Percentiles rank a stretch among this genome's conserved stretches.
Evolutionary conservation across 139 green algal genomes (phyloP).

Genomic region (Haematococcus sp.): DNA sequence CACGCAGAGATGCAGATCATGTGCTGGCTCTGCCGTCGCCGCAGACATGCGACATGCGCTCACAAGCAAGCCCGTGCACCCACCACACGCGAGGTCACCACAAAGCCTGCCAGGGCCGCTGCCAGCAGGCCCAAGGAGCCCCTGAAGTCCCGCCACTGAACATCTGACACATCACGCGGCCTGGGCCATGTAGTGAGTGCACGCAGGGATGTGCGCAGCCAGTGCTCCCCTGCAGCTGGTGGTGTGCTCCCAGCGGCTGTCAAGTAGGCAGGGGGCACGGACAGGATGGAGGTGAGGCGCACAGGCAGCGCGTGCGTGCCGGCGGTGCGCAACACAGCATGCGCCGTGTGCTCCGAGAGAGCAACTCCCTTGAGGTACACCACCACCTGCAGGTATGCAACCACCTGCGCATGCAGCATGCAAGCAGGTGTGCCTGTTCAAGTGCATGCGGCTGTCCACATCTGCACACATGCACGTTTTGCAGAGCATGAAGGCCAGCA

Average conservation of each 20-base stretch:
- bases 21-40: no score
- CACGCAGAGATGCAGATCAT: background rate
- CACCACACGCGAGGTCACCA: constrained; percentile 32
- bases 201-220: background rate
- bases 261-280: background rate
- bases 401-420: constrained; percentile 11
- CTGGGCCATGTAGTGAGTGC: background rate
- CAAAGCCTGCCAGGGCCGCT: constrained; percentile 33
- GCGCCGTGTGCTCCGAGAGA: no score
- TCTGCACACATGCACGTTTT: background rate
- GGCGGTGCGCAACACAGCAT: no score
- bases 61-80: no score
- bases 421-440: background rate
- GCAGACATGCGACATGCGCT: no score
- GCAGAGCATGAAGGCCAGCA: no score
- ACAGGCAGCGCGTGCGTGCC: no score
- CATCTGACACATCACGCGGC: constrained; percentile 71
- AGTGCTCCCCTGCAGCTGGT: background rate
- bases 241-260: no score
- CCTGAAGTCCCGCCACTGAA: constrained; percentile 78
- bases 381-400: constrained; percentile 18
- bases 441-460: background rate
- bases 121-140: constrained; percentile 33
- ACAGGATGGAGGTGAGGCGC: background rate
- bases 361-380: constrained; percentile 4